Evolutionary conservation across 768 basidiomycete genomes (phyloP).

Genomic region (Termitomyces sp.): DNA sequence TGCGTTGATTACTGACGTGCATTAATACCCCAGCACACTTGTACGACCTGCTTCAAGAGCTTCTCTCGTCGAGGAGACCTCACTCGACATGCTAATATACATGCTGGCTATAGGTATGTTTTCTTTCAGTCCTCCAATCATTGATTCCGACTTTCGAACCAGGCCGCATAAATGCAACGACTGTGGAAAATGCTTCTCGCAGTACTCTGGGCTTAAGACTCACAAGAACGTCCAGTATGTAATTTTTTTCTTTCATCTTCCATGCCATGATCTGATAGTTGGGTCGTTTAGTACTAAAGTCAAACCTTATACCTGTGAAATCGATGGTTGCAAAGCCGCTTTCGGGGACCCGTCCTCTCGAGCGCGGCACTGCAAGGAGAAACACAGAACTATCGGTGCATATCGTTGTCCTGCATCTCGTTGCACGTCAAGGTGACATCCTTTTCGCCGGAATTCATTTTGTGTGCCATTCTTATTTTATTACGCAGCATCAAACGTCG

Average conservation of each 20-base stretch:
- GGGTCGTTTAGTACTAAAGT: conserved; percentile 32
- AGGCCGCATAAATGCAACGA: conserved; percentile 47
- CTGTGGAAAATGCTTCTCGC: conserved; percentile 54
- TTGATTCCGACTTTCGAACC: background rate
- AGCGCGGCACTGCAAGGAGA: conserved; percentile 58
- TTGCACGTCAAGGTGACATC: conserved; percentile 44
- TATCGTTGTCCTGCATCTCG: conserved; percentile 38
- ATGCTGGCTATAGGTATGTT: conserved; percentile 47
- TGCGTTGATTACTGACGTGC: background rate
- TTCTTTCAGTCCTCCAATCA: background rate
- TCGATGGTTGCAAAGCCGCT: conserved; percentile 35
- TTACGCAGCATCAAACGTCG: conserved; percentile 57
- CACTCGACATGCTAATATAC: conserved; percentile 46
- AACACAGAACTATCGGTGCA: conserved; percentile 35
- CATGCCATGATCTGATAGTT: background rate
- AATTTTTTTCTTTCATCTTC: background rate
- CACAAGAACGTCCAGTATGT: conserved; percentile 66
- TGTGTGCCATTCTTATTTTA: background rate
- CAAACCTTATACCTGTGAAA: conserved; percentile 49
- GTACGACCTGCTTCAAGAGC: conserved; percentile 37
- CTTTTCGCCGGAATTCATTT: background rate
- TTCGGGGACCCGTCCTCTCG: conserved; percentile 72
- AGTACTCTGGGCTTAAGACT: conserved; percentile 54
- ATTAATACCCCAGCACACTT: conserved; percentile 25
- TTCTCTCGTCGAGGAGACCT: conserved; percentile 59